These are phyloP conservation scores for Aspergillus asperescens DNA, from an alignment of 495 filamentous ascomycete genomes.

Conservation along the genomic window DNA sequence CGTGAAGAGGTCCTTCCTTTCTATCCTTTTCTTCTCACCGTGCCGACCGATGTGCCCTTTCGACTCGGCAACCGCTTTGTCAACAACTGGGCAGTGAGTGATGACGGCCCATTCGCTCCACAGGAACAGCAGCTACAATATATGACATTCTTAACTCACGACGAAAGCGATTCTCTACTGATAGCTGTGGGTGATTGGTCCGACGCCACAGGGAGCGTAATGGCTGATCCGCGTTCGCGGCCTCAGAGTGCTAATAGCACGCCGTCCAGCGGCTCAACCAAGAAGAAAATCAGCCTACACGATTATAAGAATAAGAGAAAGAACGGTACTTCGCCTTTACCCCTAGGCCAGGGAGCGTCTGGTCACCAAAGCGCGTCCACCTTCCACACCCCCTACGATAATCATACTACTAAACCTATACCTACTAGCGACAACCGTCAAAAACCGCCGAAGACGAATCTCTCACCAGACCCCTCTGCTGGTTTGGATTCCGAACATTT, in stretches of 20 bases:
- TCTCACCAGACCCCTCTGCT: slow-evolving; percentile 7
- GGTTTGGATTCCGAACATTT: slow-evolving; percentile 17
- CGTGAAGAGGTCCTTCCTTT: slow-evolving; percentile 43
- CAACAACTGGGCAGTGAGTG: slow-evolving; percentile 47
- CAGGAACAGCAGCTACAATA: slow-evolving; percentile 52
- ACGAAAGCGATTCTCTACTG: slow-evolving; percentile 43
- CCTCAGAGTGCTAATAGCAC: slow-evolving; percentile 34
- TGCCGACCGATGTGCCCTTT: slow-evolving; percentile 42
- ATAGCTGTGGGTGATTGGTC: slow-evolving; percentile 50
- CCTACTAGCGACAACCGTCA: slow-evolving; percentile 17
- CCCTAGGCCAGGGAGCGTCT: slow-evolving; percentile 19
- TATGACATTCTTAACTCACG: slow-evolving; percentile 49
- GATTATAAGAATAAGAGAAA: slow-evolving; percentile 48
- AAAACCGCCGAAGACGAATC: slow-evolving; percentile 13
- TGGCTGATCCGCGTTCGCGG: slow-evolving; percentile 35
- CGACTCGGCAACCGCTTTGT: slow-evolving; percentile 34
- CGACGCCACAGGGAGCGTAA: slow-evolving; percentile 44
- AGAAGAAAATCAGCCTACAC: slow-evolving; percentile 48
- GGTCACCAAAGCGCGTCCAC: slow-evolving; percentile 15
- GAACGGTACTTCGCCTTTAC: slow-evolving; percentile 21
- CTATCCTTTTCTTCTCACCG: slow-evolving; percentile 46
- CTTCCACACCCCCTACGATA: slow-evolving; percentile 17
- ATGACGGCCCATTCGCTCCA: slow-evolving; percentile 41
- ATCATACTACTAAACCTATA: slow-evolving; percentile 19
- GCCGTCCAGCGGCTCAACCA: slow-evolving; percentile 26